Percentiles rank a stretch among this genome's conserved stretches.
Evolutionary conservation across 768 basidiomycete genomes (phyloP).

Genomic region (Boletus pseudopeckii): DNA sequence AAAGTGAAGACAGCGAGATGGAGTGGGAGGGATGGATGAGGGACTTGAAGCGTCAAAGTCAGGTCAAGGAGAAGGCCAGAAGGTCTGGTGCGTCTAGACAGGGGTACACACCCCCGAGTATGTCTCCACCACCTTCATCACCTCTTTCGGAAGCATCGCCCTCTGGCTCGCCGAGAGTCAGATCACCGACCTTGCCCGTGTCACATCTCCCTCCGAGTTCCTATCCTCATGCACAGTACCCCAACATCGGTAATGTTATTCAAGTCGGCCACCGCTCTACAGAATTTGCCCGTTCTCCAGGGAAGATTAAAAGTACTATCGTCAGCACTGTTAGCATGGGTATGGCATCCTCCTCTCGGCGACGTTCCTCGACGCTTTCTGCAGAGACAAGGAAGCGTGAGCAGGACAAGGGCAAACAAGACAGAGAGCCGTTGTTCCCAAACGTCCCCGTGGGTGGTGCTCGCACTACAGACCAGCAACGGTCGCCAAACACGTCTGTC

Average conservation of each 20-base stretch:
- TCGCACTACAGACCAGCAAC: not conserved
- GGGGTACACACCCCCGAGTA: not conserved
- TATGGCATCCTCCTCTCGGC: constrained; percentile 2
- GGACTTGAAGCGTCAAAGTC: constrained; percentile 45
- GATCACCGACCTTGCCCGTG: constrained; percentile 12
- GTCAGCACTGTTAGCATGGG: constrained; percentile 29
- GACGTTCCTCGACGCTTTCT: constrained; percentile 29
- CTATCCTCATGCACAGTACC: constrained; percentile 7
- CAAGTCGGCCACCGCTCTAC: constrained; percentile 1
- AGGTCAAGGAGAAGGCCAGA: constrained; percentile 9
- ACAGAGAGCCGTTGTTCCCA: not conserved
- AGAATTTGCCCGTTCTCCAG: constrained; percentile 5
- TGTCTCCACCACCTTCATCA: constrained; percentile 23
- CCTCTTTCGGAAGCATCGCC: constrained; percentile 28
- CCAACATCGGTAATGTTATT: constrained; percentile 23
- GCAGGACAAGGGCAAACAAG: constrained; percentile 7
- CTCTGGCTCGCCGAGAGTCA: constrained; percentile 18
- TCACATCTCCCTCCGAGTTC: constrained; percentile 2
- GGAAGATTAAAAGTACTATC: constrained; percentile 9
- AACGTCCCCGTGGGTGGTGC: not conserved
- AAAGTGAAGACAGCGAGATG: constrained; percentile 46
- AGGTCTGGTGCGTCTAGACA: not conserved
- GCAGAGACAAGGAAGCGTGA: constrained; percentile 4
- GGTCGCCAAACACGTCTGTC: not conserved
- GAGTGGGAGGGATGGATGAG: constrained; percentile 70